phyloP scores from a whole-genome alignment of 495 filamentous ascomycete genomes.

The Polyplosphaeria fusca region DNA sequence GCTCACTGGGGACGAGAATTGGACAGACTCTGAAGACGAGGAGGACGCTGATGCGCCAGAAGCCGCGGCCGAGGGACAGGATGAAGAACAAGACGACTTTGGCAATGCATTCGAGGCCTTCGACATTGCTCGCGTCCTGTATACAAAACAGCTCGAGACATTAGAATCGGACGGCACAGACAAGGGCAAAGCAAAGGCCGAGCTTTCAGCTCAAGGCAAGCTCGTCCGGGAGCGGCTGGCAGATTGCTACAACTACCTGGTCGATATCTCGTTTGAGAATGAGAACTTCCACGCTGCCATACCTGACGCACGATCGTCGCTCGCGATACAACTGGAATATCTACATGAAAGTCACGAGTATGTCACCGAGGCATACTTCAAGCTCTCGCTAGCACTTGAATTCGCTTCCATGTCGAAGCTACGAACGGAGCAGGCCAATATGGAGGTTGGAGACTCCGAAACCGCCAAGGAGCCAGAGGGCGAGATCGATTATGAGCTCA shows the following conservation, averaged over 20 bases:
- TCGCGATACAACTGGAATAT: slow-evolving; percentile 71
- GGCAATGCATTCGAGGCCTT: slow-evolving; percentile 86
- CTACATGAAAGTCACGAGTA: slow-evolving; percentile 75
- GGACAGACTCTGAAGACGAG: slow-evolving; percentile 71
- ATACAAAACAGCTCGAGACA: slow-evolving; percentile 56
- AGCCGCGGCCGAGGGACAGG: slow-evolving; percentile 59
- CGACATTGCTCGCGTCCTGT: slow-evolving; percentile 83
- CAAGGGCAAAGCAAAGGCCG: slow-evolving; percentile 51
- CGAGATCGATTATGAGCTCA: slow-evolving; percentile 30
- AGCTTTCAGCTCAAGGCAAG: slow-evolving; percentile 42
- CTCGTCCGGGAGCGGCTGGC: slow-evolving; percentile 78
- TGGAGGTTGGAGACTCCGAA: slow-evolving; percentile 8
- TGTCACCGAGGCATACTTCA: slow-evolving; percentile 91
- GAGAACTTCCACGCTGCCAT: slow-evolving; percentile 83
- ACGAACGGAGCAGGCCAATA: slow-evolving; percentile 45
- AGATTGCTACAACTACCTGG: slow-evolving; percentile 86
- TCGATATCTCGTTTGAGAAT: slow-evolving; percentile 92
- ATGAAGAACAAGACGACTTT: slow-evolving; percentile 70
- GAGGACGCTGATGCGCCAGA: slow-evolving; percentile 63
- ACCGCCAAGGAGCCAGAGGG: slow-evolving; percentile 8
- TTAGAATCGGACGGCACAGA: slow-evolving; percentile 39
- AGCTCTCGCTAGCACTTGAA: slow-evolving; percentile 91
- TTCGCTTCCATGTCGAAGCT: slow-evolving; percentile 77
- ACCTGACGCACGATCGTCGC: slow-evolving; percentile 68
- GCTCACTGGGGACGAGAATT: slow-evolving; percentile 92